Evolutionary conservation across 148 eudicot species (phyloP).

Genomic region (Cornus suecica): DNA sequence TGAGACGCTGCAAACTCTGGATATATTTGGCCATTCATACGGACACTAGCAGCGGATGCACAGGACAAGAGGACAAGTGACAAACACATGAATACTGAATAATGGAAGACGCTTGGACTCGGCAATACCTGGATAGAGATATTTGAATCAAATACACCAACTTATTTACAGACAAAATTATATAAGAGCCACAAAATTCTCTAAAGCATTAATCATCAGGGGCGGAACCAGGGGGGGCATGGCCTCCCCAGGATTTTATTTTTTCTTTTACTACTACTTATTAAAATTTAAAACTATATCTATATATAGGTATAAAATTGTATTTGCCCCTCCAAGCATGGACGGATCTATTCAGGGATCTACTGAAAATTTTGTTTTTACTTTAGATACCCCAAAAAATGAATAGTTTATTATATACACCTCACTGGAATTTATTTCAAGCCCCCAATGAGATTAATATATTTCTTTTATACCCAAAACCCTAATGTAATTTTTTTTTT

Average conservation of each 20-base stretch:
- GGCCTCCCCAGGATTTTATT: background rate
- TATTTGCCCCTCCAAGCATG: no score
- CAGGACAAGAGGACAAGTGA: background rate
- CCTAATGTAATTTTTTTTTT: no score
- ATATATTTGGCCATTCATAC: background rate
- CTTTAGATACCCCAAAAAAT: no score
- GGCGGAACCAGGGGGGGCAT: no score
- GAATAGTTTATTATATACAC: no score
- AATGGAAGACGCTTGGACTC: background rate
- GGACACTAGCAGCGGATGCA: background rate
- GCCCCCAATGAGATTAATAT: no score
- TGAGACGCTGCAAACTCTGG: background rate
- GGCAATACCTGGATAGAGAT: background rate
- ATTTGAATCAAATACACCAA: background rate
- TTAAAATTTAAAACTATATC: no score
- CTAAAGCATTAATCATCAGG: background rate
- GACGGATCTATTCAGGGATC: no score
- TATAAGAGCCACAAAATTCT: background rate
- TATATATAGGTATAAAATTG: no score
- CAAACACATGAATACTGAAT: background rate
- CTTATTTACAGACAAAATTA: background rate
- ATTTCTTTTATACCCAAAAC: no score
- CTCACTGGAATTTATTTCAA: no score
- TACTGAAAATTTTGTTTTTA: no score
- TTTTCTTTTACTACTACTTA: background rate